Evolutionary conservation across 148 eudicot genomes (phyloP).

Genomic region (Nepenthes gracilis): DNA sequence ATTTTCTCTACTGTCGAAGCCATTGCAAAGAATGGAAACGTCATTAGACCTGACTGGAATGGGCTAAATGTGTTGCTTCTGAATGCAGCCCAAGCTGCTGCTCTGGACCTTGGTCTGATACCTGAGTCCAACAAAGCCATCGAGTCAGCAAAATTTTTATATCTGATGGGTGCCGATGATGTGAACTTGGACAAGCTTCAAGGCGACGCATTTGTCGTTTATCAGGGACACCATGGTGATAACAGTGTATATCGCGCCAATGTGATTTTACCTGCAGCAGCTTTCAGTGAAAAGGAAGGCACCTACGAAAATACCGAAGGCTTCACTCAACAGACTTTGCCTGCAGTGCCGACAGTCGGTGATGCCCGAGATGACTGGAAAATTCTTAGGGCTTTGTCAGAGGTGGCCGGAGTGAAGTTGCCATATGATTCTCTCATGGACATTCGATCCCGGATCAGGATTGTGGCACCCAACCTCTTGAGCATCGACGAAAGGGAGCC

Average conservation of each 20-base stretch:
- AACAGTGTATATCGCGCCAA: slow-evolving; percentile 82
- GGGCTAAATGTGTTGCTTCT: slow-evolving; percentile 76
- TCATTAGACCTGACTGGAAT: slow-evolving; percentile 80
- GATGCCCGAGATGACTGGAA: slow-evolving; percentile 99
- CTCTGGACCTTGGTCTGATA: slow-evolving; percentile 82
- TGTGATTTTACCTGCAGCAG: slow-evolving; percentile 82
- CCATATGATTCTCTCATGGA: slow-evolving; percentile 60
- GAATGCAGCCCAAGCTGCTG: slow-evolving; percentile 95
- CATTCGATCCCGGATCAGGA: slow-evolving; percentile 52
- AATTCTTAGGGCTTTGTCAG: slow-evolving; percentile 81
- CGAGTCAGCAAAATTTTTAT: slow-evolving; percentile 73
- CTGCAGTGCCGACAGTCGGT: slow-evolving; percentile 95
- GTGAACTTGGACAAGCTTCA: slow-evolving; percentile 59
- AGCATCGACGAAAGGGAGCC: slow-evolving; percentile 65
- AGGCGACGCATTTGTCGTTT: slow-evolving; percentile 80
- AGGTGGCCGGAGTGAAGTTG: slow-evolving; percentile 56
- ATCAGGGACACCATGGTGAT: slow-evolving; percentile 99
- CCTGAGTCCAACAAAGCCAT: slow-evolving; percentile 68
- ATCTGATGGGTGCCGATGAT: slow-evolving; percentile 97
- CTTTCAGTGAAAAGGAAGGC: slow-evolving; percentile 88
- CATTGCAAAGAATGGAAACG: slow-evolving; percentile 52
- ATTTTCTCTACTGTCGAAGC: slow-evolving; percentile 53
- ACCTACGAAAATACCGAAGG: slow-evolving; percentile 89
- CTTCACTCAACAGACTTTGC: slow-evolving; percentile 66
- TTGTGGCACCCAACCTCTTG: slow-evolving; percentile 81